Evolutionary conservation across 495 filamentous ascomycete species (phyloP).

Genomic region (Aspergillus nidulans): DNA sequence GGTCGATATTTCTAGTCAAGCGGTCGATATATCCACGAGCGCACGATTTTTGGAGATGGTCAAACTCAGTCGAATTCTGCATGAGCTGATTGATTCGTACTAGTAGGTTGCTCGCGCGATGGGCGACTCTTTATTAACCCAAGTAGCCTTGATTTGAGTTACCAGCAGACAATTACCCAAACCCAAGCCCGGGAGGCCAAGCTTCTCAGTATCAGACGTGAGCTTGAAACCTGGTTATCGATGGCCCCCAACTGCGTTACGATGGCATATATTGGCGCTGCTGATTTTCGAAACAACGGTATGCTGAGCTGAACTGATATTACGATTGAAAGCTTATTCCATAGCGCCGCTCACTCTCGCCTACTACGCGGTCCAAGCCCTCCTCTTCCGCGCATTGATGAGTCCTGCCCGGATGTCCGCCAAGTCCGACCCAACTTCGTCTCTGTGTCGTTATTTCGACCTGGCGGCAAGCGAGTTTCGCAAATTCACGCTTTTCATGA

Average conservation of each 20-base stretch:
- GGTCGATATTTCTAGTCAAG: not conserved
- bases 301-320: not conserved
- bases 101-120: not conserved
- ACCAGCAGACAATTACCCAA: not conserved
- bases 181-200: not conserved
- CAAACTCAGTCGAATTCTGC: not conserved
- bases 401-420: conserved; percentile 7
- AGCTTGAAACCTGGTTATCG: conserved; percentile 5
- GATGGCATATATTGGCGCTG: not conserved
- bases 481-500: conserved; percentile 8
- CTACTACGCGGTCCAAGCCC: conserved; percentile 5
- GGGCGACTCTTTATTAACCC: not conserved
- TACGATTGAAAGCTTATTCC: not conserved
- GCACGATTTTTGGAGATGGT: conserved; percentile 9
- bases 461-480: not conserved
- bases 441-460: conserved; percentile 3
- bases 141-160: not conserved
- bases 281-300: conserved; percentile 6
- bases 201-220: not conserved
- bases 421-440: not conserved
- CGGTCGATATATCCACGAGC: conserved; percentile 1
- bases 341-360: not conserved
- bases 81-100: conserved; percentile 1
- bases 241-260: conserved; percentile 6
- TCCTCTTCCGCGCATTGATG: conserved; percentile 5